A percentile compares a stretch with the other conserved stretches of the same genome.
These are phyloP conservation scores for Leccinellum rugosiceps DNA, from an alignment of 768 basidiomycete species.

Conservation along the genomic window DNA sequence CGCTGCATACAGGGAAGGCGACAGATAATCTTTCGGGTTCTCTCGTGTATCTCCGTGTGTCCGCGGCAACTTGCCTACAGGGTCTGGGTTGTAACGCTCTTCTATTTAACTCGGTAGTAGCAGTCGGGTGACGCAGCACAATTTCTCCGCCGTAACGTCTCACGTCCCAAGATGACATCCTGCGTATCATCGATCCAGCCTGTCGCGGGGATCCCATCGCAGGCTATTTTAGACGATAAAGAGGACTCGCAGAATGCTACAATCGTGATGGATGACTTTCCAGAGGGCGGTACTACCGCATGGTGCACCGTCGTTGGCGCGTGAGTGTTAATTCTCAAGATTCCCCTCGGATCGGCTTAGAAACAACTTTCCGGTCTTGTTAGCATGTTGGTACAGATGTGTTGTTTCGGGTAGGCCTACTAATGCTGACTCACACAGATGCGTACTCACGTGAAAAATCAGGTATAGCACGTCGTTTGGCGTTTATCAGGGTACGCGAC, in stretches of 20 bases:
- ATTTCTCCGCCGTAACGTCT: neutral
- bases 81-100: neutral
- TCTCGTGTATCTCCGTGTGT: neutral
- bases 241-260: neutral
- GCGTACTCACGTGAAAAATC: neutral
- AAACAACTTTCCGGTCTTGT: neutral
- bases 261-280: slow-evolving; percentile 13
- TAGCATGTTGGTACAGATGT: slow-evolving; percentile 32
- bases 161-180: slow-evolving; percentile 2
- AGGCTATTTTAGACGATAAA: neutral
- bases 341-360: neutral
- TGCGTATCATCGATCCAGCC: slow-evolving; percentile 4
- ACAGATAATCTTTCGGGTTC: neutral
- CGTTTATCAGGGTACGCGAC: slow-evolving; percentile 37
- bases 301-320: slow-evolving; percentile 25
- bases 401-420: slow-evolving; percentile 30
- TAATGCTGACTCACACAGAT: neutral
- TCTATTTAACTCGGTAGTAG: neutral
- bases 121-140: neutral
- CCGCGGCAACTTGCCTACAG: neutral
- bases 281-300: slow-evolving; percentile 27
- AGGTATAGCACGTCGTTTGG: slow-evolving; percentile 38
- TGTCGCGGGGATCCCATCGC: neutral
- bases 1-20: neutral
- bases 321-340: slow-evolving; percentile 8